A percentile compares a stretch with the other conserved stretches of the same genome.
Evolutionary conservation across 1,139 yeast genomes (phyloP).

Genomic region (Suhomyces choctaworum): DNA sequence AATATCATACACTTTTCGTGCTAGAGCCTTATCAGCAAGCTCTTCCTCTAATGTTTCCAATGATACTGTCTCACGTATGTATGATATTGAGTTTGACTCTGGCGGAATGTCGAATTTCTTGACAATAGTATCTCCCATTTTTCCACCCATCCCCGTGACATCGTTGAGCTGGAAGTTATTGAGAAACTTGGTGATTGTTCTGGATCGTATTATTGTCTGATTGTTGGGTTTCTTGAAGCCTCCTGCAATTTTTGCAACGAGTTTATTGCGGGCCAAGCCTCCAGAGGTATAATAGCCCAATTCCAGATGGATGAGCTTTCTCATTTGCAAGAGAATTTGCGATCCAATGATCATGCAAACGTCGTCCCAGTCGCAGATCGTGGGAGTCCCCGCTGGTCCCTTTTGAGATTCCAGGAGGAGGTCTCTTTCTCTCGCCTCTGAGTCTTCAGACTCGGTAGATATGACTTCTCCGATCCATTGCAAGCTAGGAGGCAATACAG

Average conservation of each 20-base stretch:
- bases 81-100: constrained; percentile 41
- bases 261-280: constrained; percentile 76
- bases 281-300: constrained; percentile 88
- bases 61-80: constrained; percentile 48
- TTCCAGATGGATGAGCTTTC: constrained; percentile 51
- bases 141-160: constrained; percentile 91
- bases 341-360: constrained; percentile 68
- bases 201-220: constrained; percentile 70
- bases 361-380: constrained; percentile 82
- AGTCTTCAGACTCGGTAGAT: constrained; percentile 12
- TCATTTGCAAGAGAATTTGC: constrained; percentile 49
- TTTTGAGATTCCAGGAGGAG: constrained; percentile 11
- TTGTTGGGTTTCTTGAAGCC: constrained; percentile 82
- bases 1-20: constrained; percentile 53
- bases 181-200: constrained; percentile 53
- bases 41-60: constrained; percentile 34
- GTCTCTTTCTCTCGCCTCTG: constrained; percentile 20
- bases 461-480: constrained; percentile 33
- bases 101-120: constrained; percentile 46
- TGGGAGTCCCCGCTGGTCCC: constrained; percentile 2
- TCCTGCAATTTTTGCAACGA: constrained; percentile 86
- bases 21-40: constrained; percentile 42
- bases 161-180: constrained; percentile 65
- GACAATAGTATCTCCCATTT: constrained; percentile 65
- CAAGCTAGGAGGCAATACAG: constrained; percentile 31